Evolutionary conservation across 2,329 filamentous ascomycete species (phyloP).

Genomic region (Penicillium corylophilum): DNA sequence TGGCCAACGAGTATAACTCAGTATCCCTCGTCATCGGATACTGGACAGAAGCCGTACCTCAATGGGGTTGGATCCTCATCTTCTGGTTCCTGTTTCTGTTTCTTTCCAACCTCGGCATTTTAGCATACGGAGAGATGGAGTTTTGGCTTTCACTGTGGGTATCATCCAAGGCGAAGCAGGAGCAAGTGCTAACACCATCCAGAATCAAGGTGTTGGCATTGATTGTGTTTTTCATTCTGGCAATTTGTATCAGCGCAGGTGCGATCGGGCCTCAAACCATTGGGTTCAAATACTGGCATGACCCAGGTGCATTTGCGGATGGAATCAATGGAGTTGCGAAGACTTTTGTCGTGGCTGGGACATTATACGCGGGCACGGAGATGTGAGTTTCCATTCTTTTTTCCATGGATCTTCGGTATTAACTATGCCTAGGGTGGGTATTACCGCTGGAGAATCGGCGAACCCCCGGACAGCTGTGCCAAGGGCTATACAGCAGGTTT

Average conservation of each 20-base stretch:
- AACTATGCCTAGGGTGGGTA: conserved; percentile 30
- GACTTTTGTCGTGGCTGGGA: conserved; percentile 37
- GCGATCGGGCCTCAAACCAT: conserved; percentile 31
- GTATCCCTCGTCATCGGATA: conserved; percentile 47
- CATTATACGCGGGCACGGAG: conserved; percentile 36
- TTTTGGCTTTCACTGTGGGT: conserved; percentile 42
- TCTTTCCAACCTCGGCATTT: conserved; percentile 42
- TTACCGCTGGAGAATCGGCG: conserved; percentile 36
- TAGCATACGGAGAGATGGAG: conserved; percentile 56
- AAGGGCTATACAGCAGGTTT: conserved; percentile 42
- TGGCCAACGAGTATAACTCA: conserved; percentile 49
- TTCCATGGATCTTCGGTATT: not conserved
- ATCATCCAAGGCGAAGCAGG: not conserved
- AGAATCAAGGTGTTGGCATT: conserved; percentile 36
- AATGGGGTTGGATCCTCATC: conserved; percentile 49
- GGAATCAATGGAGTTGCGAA: conserved; percentile 37
- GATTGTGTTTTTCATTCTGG: conserved; percentile 34
- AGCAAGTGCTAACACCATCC: conserved; percentile 2
- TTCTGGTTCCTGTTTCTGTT: conserved; percentile 47
- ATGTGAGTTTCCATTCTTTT: conserved; percentile 20
- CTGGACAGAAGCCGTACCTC: conserved; percentile 46
- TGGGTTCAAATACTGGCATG: conserved; percentile 40
- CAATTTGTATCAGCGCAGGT: conserved; percentile 35
- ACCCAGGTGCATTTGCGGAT: conserved; percentile 36
- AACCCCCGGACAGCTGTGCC: conserved; percentile 50